phyloP scores from a whole-genome alignment of 768 basidiomycete genomes.

The Hirschioporus abietinus region DNA sequence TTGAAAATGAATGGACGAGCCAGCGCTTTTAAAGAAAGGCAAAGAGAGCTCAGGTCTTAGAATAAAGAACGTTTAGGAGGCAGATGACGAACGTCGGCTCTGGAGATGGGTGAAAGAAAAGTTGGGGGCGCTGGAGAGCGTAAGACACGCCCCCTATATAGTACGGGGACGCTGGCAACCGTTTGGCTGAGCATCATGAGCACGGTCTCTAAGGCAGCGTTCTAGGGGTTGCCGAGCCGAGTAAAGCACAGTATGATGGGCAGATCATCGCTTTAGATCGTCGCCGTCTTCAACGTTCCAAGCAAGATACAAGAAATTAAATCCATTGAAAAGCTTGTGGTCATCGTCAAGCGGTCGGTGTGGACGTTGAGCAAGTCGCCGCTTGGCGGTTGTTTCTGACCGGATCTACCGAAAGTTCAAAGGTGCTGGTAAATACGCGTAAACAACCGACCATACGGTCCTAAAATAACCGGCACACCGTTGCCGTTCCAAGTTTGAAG shows the following conservation, averaged over 20 bases:
- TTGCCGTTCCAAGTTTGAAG: not conserved
- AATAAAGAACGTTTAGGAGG: conserved; percentile 21
- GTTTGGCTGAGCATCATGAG: not conserved
- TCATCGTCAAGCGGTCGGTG: not conserved
- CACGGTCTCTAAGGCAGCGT: not conserved
- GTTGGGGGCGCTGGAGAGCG: conserved; percentile 17
- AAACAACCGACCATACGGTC: not conserved
- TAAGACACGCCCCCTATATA: conserved; percentile 7
- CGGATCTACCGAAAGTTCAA: not conserved
- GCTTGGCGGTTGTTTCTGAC: not conserved
- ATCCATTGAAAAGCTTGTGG: not conserved
- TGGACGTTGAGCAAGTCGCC: not conserved
- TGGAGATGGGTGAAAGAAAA: conserved; percentile 10
- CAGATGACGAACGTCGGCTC: conserved; percentile 9
- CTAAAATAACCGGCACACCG: not conserved
- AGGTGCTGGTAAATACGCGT: not conserved
- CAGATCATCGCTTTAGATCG: not conserved
- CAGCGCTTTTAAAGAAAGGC: conserved; percentile 26
- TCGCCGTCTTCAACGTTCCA: not conserved
- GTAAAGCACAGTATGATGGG: not conserved
- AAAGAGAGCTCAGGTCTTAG: conserved; percentile 15
- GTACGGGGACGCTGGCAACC: conserved; percentile 10
- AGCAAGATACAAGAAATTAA: not conserved
- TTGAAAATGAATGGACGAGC: conserved; percentile 19
- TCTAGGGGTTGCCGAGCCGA: not conserved